These are phyloP conservation scores for Podospora anserina DNA, from an alignment of 495 filamentous ascomycete species.

Conservation along the genomic window DNA sequence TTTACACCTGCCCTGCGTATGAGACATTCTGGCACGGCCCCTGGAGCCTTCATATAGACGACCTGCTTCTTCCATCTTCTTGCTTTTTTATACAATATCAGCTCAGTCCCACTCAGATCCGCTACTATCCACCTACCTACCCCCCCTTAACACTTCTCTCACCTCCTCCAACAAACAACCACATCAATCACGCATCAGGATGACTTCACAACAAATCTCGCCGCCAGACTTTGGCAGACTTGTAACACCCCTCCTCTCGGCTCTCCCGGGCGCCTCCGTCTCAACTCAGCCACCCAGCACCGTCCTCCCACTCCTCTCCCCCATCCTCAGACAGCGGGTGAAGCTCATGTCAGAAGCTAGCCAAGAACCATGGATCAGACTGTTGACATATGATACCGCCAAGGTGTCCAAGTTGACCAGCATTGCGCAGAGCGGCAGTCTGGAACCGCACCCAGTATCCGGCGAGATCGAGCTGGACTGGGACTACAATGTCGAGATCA, in stretches of 20 bases:
- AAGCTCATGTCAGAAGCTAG: conserved; percentile 66
- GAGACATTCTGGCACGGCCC: background rate
- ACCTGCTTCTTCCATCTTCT: background rate
- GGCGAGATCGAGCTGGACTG: conserved; percentile 80
- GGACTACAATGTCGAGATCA: conserved; percentile 57
- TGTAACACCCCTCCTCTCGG: conserved; percentile 75
- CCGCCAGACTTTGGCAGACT: conserved; percentile 63
- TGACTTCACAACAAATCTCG: conserved; percentile 44
- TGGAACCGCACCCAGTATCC: conserved; percentile 88
- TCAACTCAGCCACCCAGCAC: conserved; percentile 73
- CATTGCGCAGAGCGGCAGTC: conserved; percentile 60
- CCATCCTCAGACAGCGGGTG: conserved; percentile 85
- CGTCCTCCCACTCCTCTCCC: conserved; percentile 78
- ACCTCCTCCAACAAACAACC: background rate
- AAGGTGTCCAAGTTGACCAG: conserved; percentile 65
- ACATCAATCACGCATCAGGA: conserved; percentile 19
- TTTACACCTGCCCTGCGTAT: conserved; percentile 2
- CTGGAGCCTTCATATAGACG: conserved; percentile 6
- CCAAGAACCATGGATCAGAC: conserved; percentile 76
- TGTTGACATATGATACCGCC: conserved; percentile 79
- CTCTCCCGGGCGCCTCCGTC: conserved; percentile 78
- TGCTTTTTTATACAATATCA: conserved; percentile 4
- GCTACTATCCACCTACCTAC: background rate
- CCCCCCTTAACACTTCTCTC: background rate
- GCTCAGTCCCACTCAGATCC: background rate